Base-by-base conservation (phyloP, 768 basidiomycete species). In the Dacryopinax spathularia region DNA sequence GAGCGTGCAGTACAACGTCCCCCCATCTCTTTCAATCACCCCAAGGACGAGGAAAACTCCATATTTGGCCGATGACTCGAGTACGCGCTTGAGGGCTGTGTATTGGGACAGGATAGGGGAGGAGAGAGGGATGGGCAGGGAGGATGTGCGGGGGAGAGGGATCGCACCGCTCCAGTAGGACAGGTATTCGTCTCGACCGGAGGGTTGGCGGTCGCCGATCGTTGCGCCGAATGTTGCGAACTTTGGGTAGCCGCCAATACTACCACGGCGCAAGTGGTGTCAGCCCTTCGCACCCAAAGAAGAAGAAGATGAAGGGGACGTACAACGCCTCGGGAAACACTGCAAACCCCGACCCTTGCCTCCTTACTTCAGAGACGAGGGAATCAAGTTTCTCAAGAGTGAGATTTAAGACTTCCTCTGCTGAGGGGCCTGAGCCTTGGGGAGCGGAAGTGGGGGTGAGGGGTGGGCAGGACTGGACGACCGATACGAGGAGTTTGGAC, bases 1-100 rank as follows among this genome's bases (percentile, higher is more conserved):
- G 9, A 71, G 80, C 0, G 82, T 81, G 70, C 85, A 86, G 66
- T 84, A 86, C 18, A 86, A 72, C 1, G 84, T 84, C 2, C 84
- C 84, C 9, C 77, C 76, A 18, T 80, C 82, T 15, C 78, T 77
- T 68, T 86, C 85, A 60, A 86, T 79, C 16, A 84, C 76, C 0
- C 84, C 84, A 29, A 82, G 76, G 60, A 85, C 81, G 34, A 86
- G 72, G 68, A 83, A 83, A 15, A 85, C 77, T 10, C 73, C 77
- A 0, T 76, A 76, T 33, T 78, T 78, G 60, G 72, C 76, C 64
- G 80, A 78, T 65, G 85, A 75, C 6, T 69, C 67, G 65, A 82
- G 82, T 15, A 86, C 75, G 1, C 75, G 74, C 25, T 75, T 68
- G 37, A 80, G 74, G 0, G 81, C 74, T 9, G 79, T 73, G 1